Conservation (phyloP, 192 early-diverging fungal genomes). For the Umbelopsis vinacea region DNA sequence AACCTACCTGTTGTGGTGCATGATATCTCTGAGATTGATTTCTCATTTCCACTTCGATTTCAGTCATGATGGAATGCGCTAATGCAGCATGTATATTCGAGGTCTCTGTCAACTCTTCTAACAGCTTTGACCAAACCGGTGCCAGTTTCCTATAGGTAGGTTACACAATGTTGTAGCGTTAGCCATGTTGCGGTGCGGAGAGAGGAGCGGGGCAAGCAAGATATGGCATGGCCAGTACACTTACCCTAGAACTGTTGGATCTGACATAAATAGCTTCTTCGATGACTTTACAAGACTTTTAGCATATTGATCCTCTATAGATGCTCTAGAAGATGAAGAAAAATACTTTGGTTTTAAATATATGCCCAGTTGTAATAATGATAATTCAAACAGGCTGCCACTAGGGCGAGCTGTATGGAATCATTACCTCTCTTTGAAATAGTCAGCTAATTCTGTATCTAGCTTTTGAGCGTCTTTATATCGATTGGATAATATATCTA, state of each 20-base stretch:
- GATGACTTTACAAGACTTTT: constrained; percentile 26
- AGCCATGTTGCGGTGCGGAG: background rate
- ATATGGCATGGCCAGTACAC: background rate
- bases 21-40: background rate
- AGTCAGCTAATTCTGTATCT: constrained; percentile 26
- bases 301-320: constrained; percentile 29
- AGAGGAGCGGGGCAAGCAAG: background rate
- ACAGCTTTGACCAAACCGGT: constrained; percentile 17
- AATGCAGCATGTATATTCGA: constrained; percentile 24
- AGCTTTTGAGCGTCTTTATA: background rate
- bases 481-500: constrained; percentile 4
- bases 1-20: constrained; percentile 14
- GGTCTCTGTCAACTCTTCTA: constrained; percentile 26
- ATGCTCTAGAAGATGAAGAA: constrained; percentile 12
- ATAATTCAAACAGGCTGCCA: background rate
- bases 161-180: background rate
- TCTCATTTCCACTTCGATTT: constrained; percentile 21
- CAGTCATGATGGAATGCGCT: constrained; percentile 11
- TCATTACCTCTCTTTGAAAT: constrained; percentile 29
- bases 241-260: constrained; percentile 27
- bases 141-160: constrained; percentile 9
- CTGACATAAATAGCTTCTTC: constrained; percentile 21
- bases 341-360: background rate
- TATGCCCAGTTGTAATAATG: background rate
- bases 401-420: background rate